These are phyloP conservation scores for Aspergillus nidulans DNA, from an alignment of 495 filamentous ascomycete species.

Conservation along the genomic window DNA sequence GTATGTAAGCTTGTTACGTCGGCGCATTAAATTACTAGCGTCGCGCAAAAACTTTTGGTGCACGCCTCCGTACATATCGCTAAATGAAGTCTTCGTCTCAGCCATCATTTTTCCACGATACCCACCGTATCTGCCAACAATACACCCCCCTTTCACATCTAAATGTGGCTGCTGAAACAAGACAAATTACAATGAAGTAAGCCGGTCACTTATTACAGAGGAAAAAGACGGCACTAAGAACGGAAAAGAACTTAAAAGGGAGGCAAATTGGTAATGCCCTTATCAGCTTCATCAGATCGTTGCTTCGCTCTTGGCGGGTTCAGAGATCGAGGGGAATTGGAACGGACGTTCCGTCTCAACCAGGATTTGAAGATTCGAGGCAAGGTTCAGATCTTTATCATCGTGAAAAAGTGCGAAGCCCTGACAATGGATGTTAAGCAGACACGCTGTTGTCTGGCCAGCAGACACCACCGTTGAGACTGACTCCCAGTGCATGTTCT, in stretches of 20 bases:
- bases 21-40: no score
- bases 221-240: not conserved
- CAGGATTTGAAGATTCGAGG: no score
- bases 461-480: slow-evolving; percentile 5
- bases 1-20: no score
- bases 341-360: no score
- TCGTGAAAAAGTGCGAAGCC: no score
- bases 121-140: not conserved
- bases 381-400: no score
- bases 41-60: no score
- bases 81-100: not conserved
- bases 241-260: not conserved
- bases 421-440: slow-evolving; percentile 1
- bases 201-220: not conserved
- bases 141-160: not conserved
- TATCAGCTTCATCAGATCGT: no score
- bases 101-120: not conserved
- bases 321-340: no score
- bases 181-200: not conserved
- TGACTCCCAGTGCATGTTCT: slow-evolving; percentile 9
- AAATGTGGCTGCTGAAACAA: slow-evolving; percentile 1
- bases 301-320: no score
- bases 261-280: no score
- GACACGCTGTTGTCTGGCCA: slow-evolving; percentile 21
- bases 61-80: slow-evolving; percentile 4